These are phyloP conservation scores for Debaryomycetaceae sp. DNA, from an alignment of 1,139 yeast genomes.

Conservation along the genomic window DNA sequence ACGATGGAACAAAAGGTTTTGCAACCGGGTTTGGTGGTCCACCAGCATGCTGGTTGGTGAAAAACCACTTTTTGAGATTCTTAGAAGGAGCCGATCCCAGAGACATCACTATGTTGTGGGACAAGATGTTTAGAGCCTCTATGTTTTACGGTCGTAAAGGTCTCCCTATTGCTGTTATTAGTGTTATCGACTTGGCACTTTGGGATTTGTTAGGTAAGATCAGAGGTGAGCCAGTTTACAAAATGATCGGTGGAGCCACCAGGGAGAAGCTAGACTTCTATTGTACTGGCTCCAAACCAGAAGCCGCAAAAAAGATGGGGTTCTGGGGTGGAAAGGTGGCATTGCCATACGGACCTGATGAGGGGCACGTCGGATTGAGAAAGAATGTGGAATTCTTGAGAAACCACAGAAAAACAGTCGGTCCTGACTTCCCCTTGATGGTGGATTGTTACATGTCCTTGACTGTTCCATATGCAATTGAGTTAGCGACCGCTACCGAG, in stretches of 20 bases:
- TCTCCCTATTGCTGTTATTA: constrained; percentile 42
- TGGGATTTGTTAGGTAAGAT: constrained; percentile 49
- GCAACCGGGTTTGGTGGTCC: constrained; percentile 56
- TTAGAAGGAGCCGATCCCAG: constrained; percentile 45
- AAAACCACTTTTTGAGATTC: constrained; percentile 43
- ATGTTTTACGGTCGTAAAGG: constrained; percentile 52
- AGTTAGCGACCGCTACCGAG: constrained; percentile 38
- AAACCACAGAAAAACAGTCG: constrained; percentile 40
- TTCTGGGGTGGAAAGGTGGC: constrained; percentile 53
- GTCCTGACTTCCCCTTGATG: constrained; percentile 50
- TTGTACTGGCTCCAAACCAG: constrained; percentile 46
- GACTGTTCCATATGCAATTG: constrained; percentile 45
- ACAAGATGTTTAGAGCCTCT: constrained; percentile 45
- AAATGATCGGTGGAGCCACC: constrained; percentile 49
- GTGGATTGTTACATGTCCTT: constrained; percentile 51
- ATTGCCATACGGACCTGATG: constrained; percentile 48
- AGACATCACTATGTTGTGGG: constrained; percentile 42
- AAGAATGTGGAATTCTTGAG: constrained; percentile 43
- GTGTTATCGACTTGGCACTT: constrained; percentile 44
- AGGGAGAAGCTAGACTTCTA: constrained; percentile 41
- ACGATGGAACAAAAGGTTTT: constrained; percentile 46
- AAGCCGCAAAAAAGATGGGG: constrained; percentile 44
- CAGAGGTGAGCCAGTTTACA: constrained; percentile 47
- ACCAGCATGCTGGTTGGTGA: constrained; percentile 46
- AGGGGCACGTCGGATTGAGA: constrained; percentile 40